Evolutionary conservation across 148 eudicot genomes (phyloP).

Genomic region (Chenopodium berlandieri): DNA sequence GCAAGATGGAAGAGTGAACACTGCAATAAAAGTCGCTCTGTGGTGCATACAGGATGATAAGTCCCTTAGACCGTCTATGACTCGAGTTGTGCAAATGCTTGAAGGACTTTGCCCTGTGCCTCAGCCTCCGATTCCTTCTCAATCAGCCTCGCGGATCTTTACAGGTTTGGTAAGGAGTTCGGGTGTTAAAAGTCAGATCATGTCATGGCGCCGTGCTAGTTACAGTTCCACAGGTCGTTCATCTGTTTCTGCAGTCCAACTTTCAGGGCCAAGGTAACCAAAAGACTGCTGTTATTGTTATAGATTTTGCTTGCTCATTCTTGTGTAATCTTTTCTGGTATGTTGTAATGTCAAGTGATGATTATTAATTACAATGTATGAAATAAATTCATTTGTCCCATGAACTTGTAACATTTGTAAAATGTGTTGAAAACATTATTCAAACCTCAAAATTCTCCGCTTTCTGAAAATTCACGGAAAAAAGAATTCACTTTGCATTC

Average conservation of each 20-base stretch:
- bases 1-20: slow-evolving; percentile 16
- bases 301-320: neutral
- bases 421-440: too few species aligned
- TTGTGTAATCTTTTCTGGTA: neutral
- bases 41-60: slow-evolving; percentile 40
- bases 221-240: neutral
- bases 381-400: too few species aligned
- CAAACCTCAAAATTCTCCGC: too few species aligned
- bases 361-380: too few species aligned
- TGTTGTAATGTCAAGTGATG: too few species aligned
- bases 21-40: slow-evolving; percentile 26
- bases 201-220: slow-evolving; percentile 4
- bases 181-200: neutral
- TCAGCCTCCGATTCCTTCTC: slow-evolving; percentile 19
- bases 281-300: neutral
- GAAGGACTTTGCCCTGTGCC: slow-evolving; percentile 32
- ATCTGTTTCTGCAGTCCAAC: slow-evolving; percentile 11
- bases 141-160: neutral
- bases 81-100: slow-evolving; percentile 40
- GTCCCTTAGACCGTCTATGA: slow-evolving; percentile 33
- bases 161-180: neutral
- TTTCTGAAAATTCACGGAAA: too few species aligned
- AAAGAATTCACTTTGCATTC: too few species aligned
- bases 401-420: too few species aligned
- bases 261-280: slow-evolving; percentile 28